These are phyloP conservation scores for Saturnispora zaruensis DNA, from an alignment of 805 yeast species.

Conservation along the genomic window DNA sequence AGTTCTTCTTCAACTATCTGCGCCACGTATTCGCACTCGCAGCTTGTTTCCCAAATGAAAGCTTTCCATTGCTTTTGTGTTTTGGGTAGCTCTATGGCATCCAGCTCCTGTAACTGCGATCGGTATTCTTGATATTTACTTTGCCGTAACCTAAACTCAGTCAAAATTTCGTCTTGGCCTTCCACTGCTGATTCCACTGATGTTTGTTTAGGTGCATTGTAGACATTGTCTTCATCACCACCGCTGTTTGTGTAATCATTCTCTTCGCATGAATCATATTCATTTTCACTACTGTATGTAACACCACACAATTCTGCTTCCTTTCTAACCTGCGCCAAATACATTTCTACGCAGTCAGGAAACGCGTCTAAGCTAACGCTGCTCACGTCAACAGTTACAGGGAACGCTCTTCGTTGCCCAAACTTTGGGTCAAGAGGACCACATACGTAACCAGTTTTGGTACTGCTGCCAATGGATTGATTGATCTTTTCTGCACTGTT, in stretches of 20 bases:
- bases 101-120: slow-evolving; percentile 17
- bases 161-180: slow-evolving; percentile 4
- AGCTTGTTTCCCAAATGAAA: slow-evolving; percentile 29
- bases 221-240: slow-evolving; percentile 9
- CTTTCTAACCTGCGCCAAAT: slow-evolving; percentile 28
- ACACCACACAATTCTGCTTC: slow-evolving; percentile 19
- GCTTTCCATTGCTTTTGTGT: slow-evolving; percentile 37
- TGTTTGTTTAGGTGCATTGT: neutral
- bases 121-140: slow-evolving; percentile 17
- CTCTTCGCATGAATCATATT: neutral
- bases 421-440: slow-evolving; percentile 31
- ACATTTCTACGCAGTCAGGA: slow-evolving; percentile 24
- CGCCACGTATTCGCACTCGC: slow-evolving; percentile 25
- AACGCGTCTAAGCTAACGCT: slow-evolving; percentile 13
- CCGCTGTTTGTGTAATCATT: neutral
- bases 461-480: neutral
- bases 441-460: slow-evolving; percentile 12
- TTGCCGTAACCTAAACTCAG: slow-evolving; percentile 14
- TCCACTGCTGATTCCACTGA: neutral
- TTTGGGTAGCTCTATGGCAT: slow-evolving; percentile 29
- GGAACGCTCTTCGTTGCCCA: slow-evolving; percentile 32
- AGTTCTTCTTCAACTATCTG: slow-evolving; percentile 30
- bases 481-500: neutral
- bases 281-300: slow-evolving; percentile 7
- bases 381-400: slow-evolving; percentile 19